Base-by-base conservation (phyloP, 306 rosid species). In the Pyrus pyrifolia region DNA sequence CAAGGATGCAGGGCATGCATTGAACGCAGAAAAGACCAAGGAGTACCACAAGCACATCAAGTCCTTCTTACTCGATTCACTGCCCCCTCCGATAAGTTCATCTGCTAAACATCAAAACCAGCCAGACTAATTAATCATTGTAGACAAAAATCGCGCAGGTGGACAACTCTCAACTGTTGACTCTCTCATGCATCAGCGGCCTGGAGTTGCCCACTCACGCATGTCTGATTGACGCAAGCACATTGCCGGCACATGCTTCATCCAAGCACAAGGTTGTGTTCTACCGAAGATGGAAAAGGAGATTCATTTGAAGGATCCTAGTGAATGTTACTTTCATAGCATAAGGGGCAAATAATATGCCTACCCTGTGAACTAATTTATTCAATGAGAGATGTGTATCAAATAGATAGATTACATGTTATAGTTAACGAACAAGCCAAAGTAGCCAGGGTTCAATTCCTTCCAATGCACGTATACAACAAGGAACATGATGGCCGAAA, bases 1-100 rank as follows among this genome's bases (percentile, higher is more conserved):
- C 72, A 89, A 77, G 83, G 83, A 81, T 83, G 84, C 94, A 45
- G 98, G 98, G 79, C 98, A 93, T 30, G 98, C 93, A 46, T 71
- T 91, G 62, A 82, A 57, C 62, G 72, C 69, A 22, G 93, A 90
- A 84, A 89, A 88, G 81, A 71, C 83, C 8, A 89, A 78, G 80
- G 95, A 93, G 78, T 90, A 86, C 81, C 71, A 17, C 79, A 78
- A 72, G 40, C 85, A 67, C 78, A 76, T 93, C 88, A 91, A 63
- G 68, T 79, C 88, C 19, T 93, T 87, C 77, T 85, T 93, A 18
- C 31, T 85, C 30, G 84, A 81, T 10, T 77, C 72, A 29, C 78
- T 58, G 77, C 49, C 4, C 61, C 80, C 83, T 42, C 71, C 46
- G 12, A 77, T 19, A 27, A 67, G 27, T 55, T 55, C 79, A 60